Percentiles rank a stretch among this genome's conserved stretches.
Conservation (phyloP, 1,284 basidiomycete genomes). For the Trichosporon faecale region DNA sequence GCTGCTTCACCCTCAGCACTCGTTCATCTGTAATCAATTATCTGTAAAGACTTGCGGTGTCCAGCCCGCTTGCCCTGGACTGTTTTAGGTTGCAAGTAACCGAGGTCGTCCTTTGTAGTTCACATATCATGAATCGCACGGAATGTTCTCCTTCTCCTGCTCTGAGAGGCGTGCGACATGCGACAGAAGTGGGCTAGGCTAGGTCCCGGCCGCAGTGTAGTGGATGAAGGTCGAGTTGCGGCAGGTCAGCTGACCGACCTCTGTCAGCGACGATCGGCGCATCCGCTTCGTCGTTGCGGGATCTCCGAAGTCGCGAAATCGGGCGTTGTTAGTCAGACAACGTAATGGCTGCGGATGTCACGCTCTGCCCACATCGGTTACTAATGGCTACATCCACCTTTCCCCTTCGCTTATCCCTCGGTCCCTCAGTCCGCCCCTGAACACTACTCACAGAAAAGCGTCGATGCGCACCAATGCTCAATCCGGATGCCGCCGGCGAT, state of each 20-base stretch:
- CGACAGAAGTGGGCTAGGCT: no score
- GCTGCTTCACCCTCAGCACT: no score
- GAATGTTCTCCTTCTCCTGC: not conserved
- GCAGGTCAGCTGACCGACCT: not conserved
- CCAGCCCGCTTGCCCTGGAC: not conserved
- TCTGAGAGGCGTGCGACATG: not conserved
- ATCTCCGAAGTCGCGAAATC: not conserved
- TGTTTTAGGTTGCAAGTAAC: slow-evolving; percentile 1
- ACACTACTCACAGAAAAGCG: not conserved
- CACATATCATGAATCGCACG: not conserved
- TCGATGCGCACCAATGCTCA: not conserved
- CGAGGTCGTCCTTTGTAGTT: not conserved
- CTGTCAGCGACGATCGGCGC: not conserved
- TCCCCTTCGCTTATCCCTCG: slow-evolving; percentile 1
- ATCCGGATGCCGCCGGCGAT: not conserved
- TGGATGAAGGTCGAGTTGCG: not conserved
- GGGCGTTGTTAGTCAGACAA: not conserved
- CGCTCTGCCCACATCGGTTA: not conserved
- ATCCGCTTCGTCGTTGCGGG: not conserved
- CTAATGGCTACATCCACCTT: slow-evolving; percentile 1
- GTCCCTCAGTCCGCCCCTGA: not conserved
- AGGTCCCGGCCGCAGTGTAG: no score
- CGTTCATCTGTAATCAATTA: no score
- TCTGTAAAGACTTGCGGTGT: no score
- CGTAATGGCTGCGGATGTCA: not conserved